Evolutionary conservation across 1,284 basidiomycete species (phyloP), one percentile per base, ranked within the genome.

Genomic region (Abortiporus biennis): DNA sequence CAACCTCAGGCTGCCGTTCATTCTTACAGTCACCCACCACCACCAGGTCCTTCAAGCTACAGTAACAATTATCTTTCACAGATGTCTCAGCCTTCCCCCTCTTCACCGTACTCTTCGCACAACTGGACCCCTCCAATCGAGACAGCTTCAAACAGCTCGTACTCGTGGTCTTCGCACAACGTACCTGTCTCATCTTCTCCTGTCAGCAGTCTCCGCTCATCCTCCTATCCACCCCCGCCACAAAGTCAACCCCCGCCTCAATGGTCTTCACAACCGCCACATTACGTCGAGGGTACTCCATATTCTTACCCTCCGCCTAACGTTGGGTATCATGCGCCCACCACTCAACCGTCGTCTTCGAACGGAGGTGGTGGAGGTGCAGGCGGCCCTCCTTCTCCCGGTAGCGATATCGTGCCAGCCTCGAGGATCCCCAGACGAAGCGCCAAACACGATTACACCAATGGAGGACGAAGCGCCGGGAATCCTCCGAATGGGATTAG

Each of bases 401-500:
- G 57, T 16, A 47, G 55, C 31, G 78, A 83, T 49, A 51, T 70
- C 8, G 80, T 86, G 1, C 84, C 83, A 6, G 78, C 82, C 23
- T 72, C 83, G 12, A 67, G 78, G 47, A 74, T 78, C 38, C 70
- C 78, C 13, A 71, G 80, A 44, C 69, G 82, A 44, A 59, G 63
- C 29, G 42, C 54, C 33, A 45, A 47, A 27, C 52, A 53, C 17
- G 53, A 55, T 25, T 57, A 59, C 32, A 50, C 51, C 21, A 58
- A 50, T 16, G 57, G 60, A 19, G 58, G 59, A 42, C 56, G 64
- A 38, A 56, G 61, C 34, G 51, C 57, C 9, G 74, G 74, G 17
- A 82, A 80, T 47, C 76, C 89, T 11, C 88, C 89, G 0, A 73
- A 76, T 25, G 86, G 90, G 4, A 69, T 90, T 8, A 65, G 76